These are phyloP conservation scores for Cystobasidium ongulense DNA, from an alignment of 768 basidiomycete genomes.

Conservation along the genomic window DNA sequence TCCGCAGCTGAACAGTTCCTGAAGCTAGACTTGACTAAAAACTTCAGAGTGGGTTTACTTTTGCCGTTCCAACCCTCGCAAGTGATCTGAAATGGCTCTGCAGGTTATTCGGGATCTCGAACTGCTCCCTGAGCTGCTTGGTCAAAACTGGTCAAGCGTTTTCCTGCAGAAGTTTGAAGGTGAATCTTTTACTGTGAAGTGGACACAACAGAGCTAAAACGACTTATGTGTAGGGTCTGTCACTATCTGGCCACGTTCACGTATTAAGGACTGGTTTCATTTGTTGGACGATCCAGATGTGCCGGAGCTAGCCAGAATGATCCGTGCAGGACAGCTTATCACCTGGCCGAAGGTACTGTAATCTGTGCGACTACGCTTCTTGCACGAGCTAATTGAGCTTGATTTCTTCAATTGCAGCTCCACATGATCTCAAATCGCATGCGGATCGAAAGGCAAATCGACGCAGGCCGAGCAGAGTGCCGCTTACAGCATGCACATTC, in stretches of 20 bases:
- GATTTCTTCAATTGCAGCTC: conserved; percentile 50
- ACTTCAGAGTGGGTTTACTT: conserved; percentile 61
- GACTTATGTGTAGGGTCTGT: conserved; percentile 44
- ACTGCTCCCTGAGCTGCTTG: conserved; percentile 80
- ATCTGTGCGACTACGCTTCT: neutral
- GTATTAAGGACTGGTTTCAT: conserved; percentile 74
- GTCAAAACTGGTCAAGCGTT: conserved; percentile 92
- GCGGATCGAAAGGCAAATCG: conserved; percentile 43
- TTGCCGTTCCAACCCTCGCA: neutral
- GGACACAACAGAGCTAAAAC: neutral
- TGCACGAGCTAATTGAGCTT: no score
- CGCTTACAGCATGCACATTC: conserved; percentile 29
- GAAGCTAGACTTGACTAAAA: conserved; percentile 79
- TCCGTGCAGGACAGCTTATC: conserved; percentile 73
- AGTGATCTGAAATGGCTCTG: neutral
- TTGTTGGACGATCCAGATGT: conserved; percentile 47
- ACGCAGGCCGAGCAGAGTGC: conserved; percentile 35
- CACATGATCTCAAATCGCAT: conserved; percentile 92
- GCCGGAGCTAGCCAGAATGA: conserved; percentile 72
- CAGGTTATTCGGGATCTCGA: conserved; percentile 90
- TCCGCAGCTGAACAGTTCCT: conserved; percentile 40
- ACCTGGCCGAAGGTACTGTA: conserved; percentile 87
- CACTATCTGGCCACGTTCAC: conserved; percentile 44
- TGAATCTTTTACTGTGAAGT: neutral
- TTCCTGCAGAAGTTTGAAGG: conserved; percentile 86